Evolutionary conservation across 257 asterid genomes (phyloP), one percentile per base, ranked within the genome.

Genomic region (Paulownia fortunei): DNA sequence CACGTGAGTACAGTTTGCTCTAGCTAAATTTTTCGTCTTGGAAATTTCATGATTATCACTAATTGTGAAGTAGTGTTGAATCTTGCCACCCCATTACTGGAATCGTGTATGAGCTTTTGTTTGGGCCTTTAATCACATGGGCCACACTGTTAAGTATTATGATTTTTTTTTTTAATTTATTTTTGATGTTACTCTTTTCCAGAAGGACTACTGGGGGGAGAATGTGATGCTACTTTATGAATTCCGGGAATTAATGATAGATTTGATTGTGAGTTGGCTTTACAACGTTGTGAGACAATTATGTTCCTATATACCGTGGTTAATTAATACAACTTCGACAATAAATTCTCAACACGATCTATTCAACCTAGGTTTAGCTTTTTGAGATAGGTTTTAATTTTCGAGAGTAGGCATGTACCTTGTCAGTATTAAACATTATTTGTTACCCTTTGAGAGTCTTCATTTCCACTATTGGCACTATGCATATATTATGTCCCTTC

Each of bases 1-100:
- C 84, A 91, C 86, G 99, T 94, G 88, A 84, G 99, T 89, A 24
- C 78, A 42, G 39, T 62, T 69, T 67, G 65, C 49, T 71, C 9
- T 34, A 18, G 42, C 69, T 27, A 0, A 51, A 84, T 52, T 44
- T 46, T 6, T 47, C 18, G 42, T 73, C 19, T 47, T 54, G 15
- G 63, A 47, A 13, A 30, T 59, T 52, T n/a, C 66, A 23, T 69
- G 72, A 37, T 58, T 1, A 30, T 15, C 32, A 8, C 34, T 16
- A 23, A 2, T 26, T 26, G 13, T 8, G 24, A 24, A 60, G n/a
- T n/a, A n/a, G 47, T 47, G 5, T 47, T 47, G 19, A 46, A 18
- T 18, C 30, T 18, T 24, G 36, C 15, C 6, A 24, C 12, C 16
- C 37, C 16, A 24, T 21, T 24, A 1, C 6, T 19, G 54, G 23